Base-by-base conservation (phyloP, 768 basidiomycete species). In the Xerocomus potaroensis region DNA sequence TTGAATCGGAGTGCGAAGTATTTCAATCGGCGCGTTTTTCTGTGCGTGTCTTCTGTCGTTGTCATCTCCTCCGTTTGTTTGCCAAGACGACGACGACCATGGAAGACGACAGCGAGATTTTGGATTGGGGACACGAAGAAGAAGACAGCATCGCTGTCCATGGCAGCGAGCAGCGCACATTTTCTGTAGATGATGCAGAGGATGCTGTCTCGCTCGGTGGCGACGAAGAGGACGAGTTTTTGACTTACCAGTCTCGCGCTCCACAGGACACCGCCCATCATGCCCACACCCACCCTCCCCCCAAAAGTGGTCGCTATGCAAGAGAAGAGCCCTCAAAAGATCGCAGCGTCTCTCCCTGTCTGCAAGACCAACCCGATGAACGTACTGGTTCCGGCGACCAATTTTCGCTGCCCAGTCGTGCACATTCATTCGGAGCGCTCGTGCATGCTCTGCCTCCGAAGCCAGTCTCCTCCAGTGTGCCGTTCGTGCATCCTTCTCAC, bases 371-470 rank as follows among this genome's bases (percentile, higher is more conserved):
- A 15, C 34, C 29, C 18, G 9, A 8, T 1, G 53, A 62, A 33
- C 53, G 3, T 34, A 43, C 61, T 3, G 54, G 58, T 24, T 19
- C 49, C 2, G 32, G 7, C 3, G 53, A 63, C 42, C 62, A 57
- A 23, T 51, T 65, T 12, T 56, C 61, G 19, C 42, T 57, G 22
- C 54, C 60, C 26, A 39, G 47, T 32, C 69, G 62, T 9, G 24
- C 56, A 21, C 56, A 44, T 15, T 48, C 66, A 21, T 55, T 68
- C 44, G 66, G 69, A 37, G 71, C 77, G 41, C 60, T 83, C 37
- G 79, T 74, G n/a, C 83, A 86, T 58, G 81, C 81, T 23, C 70
- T 86, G 15, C 83, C 83, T 16, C 78, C 83, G 3, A 86, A 85
- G 63, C 83, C 83, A 37, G 69, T 76, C 26, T 68, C 75, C 36